Conservation (phyloP, 768 basidiomycete species). For the Mycena latifolia region DNA sequence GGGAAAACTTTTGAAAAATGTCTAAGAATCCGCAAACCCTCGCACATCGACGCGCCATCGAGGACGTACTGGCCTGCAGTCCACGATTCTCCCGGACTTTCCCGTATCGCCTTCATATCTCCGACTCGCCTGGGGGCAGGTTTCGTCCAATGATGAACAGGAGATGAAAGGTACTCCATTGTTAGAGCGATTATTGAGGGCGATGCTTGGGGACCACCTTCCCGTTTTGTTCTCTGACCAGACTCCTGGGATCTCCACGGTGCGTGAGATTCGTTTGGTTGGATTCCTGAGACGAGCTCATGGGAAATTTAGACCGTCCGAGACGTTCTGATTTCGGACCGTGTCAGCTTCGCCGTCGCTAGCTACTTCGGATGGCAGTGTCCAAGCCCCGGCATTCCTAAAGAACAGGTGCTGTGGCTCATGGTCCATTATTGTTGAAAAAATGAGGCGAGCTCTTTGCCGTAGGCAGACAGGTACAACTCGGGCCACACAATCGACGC, state of each 20-base stretch:
- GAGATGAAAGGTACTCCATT: not conserved
- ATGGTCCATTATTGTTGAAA: conserved; percentile 13
- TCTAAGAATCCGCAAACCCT: not conserved
- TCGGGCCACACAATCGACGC: no score
- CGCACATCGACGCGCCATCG: conserved; percentile 6
- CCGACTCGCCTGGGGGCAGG: not conserved
- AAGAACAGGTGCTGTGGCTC: not conserved
- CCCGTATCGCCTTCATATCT: not conserved
- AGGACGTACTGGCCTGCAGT: not conserved
- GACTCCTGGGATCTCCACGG: conserved; percentile 4
- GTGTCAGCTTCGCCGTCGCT: conserved; percentile 2
- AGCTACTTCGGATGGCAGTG: not conserved
- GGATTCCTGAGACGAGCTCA: no score
- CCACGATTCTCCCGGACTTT: conserved; percentile 8
- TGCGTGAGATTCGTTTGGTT: not conserved
- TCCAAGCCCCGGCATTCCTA: not conserved
- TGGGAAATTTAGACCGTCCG: not conserved
- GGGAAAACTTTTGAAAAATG: no score
- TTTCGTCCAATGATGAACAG: not conserved
- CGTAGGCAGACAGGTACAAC: no score
- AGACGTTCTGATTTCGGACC: not conserved
- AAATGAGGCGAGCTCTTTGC: no score
- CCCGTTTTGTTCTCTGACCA: conserved; percentile 8
- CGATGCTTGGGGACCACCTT: no score
- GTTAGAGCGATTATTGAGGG: not conserved